Evolutionary conservation across 495 filamentous ascomycete species (phyloP).

Genomic region (Elaphomyces granulatus): DNA sequence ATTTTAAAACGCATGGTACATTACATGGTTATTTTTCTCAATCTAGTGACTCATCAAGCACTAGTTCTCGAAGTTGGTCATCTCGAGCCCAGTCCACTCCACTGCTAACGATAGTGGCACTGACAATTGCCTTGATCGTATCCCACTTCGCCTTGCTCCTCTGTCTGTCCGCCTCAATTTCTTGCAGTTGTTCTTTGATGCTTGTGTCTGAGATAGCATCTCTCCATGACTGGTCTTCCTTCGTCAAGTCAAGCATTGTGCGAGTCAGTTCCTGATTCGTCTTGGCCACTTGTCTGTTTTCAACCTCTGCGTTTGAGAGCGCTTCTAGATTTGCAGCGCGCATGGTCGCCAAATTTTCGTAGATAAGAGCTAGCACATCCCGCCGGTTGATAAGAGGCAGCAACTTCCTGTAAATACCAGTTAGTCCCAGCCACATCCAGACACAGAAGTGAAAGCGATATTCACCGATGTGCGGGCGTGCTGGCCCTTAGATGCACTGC

Average conservation of each 20-base stretch:
- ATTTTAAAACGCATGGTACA: no score
- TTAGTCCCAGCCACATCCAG: neutral
- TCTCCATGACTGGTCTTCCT: constrained; percentile 37
- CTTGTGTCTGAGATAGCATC: constrained; percentile 36
- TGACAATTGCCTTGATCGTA: constrained; percentile 58
- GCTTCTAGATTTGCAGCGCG: constrained; percentile 32
- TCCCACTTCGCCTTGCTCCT: constrained; percentile 49
- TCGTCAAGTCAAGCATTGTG: constrained; percentile 44
- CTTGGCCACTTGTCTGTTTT: constrained; percentile 37
- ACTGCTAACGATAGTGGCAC: constrained; percentile 65
- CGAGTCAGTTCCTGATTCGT: constrained; percentile 48
- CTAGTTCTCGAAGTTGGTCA: constrained; percentile 50
- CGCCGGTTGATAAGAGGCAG: constrained; percentile 50
- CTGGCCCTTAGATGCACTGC: constrained; percentile 56
- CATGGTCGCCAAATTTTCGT: constrained; percentile 40
- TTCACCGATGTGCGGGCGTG: constrained; percentile 53
- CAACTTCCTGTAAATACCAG: constrained; percentile 37
- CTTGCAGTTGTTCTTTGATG: constrained; percentile 36
- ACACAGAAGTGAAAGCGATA: neutral
- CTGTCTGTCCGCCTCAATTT: constrained; percentile 41
- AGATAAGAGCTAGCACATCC: constrained; percentile 45
- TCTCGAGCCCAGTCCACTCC: constrained; percentile 73
- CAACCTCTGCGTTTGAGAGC: constrained; percentile 39
- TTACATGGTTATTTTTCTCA: no score
- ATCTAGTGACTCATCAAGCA: constrained; percentile 57